Percentiles rank a stretch among this genome's conserved stretches.
Evolutionary conservation across 306 rosid species (phyloP).

Genomic region (Sechiopsis laciniata): DNA sequence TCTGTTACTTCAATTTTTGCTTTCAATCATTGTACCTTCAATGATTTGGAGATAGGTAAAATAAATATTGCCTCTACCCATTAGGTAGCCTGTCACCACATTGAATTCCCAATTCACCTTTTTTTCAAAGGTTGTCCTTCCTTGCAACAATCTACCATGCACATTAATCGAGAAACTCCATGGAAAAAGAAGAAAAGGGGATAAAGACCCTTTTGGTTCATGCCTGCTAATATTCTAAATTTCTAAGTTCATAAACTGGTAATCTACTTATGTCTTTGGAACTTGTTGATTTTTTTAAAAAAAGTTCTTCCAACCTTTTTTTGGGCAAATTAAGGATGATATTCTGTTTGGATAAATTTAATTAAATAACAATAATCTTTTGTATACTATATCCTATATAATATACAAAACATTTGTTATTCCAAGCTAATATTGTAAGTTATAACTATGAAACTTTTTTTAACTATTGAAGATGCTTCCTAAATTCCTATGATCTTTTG

Average conservation of each 20-base stretch:
- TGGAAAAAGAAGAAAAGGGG: not conserved
- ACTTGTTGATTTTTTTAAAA: not conserved
- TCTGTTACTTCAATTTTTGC: slow-evolving; percentile 7
- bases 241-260: not conserved
- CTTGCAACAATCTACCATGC: not conserved
- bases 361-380: not conserved
- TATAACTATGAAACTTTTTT: no score
- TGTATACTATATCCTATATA: no score
- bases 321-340: not conserved
- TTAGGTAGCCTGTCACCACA: not conserved
- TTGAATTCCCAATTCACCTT: slow-evolving; percentile 5
- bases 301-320: not conserved
- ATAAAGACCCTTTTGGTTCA: not conserved
- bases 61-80: not conserved
- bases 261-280: not conserved
- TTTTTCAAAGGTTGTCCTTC: not conserved
- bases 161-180: not conserved
- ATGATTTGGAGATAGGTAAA: not conserved
- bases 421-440: no score
- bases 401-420: no score
- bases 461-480: no score
- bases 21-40: not conserved
- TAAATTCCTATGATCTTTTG: no score
- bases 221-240: not conserved
- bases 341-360: not conserved